A percentile compares a stretch with the other conserved stretches of the same genome.
Evolutionary conservation across 805 yeast genomes (phyloP).

Genomic region (Sungouiella blattae): DNA sequence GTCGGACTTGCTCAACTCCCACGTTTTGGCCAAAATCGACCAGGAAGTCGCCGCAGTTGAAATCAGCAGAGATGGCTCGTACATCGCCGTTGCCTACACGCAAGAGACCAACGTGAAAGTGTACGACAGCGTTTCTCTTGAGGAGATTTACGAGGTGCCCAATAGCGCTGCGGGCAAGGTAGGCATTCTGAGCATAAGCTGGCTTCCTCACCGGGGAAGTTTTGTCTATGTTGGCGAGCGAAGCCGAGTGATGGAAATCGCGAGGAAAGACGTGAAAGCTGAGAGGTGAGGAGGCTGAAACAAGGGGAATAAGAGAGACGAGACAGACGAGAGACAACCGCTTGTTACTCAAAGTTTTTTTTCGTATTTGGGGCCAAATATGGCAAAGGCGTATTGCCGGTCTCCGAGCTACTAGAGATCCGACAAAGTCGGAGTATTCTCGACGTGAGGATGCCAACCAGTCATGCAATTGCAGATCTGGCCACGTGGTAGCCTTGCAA

Average conservation of each 20-base stretch:
- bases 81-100: conserved; percentile 43
- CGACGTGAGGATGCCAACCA: no score
- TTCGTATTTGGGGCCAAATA: no score
- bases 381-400: no score
- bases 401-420: no score
- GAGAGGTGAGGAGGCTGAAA: no score
- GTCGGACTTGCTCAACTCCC: conserved; percentile 30
- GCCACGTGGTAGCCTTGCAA: no score
- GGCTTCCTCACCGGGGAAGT: conserved; percentile 35
- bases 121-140: conserved; percentile 28
- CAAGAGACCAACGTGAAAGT: conserved; percentile 39
- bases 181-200: conserved; percentile 1
- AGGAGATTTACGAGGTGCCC: conserved; percentile 27
- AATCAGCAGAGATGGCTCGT: conserved; percentile 44
- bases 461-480: no score
- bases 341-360: no score
- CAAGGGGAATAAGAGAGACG: no score
- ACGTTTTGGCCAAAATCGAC: conserved; percentile 39
- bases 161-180: conserved; percentile 2
- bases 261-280: conserved; percentile 2
- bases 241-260: conserved; percentile 23
- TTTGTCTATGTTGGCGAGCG: conserved; percentile 28
- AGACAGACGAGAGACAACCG: no score
- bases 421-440: no score
- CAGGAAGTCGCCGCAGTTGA: conserved; percentile 40